Evolutionary conservation across 139 green algal species (phyloP).

Genomic region (Closterium sp.): DNA sequence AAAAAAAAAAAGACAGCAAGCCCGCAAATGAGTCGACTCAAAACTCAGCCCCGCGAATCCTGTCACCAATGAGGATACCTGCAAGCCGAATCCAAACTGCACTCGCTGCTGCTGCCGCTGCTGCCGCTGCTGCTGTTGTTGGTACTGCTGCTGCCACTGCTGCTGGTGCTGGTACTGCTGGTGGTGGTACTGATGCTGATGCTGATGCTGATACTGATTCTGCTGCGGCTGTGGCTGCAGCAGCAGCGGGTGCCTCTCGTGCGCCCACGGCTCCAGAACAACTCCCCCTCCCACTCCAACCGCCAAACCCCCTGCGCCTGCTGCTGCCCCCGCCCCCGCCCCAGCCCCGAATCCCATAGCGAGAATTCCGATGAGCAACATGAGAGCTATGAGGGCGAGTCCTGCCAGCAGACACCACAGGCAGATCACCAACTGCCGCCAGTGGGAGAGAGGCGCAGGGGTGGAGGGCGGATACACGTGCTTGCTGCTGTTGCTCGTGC

Average conservation of each 20-base stretch:
- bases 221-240: too few relatives aligned
- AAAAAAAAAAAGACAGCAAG: neutral
- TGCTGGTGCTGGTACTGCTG: neutral
- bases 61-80: too few relatives aligned
- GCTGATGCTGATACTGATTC: too few relatives aligned
- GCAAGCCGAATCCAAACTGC: neutral
- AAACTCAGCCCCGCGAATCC: too few relatives aligned
- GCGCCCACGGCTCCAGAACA: too few relatives aligned
- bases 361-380: neutral
- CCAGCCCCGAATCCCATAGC: neutral
- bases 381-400: too few relatives aligned
- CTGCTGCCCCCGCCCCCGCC: too few relatives aligned
- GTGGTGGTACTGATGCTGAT: too few relatives aligned
- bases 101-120: neutral
- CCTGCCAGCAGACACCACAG: neutral
- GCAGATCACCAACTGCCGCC: neutral
- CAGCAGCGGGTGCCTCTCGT: too few relatives aligned
- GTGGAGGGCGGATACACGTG: neutral
- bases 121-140: neutral
- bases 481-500: neutral
- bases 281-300: too few relatives aligned
- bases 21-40: too few relatives aligned
- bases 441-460: neutral
- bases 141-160: neutral
- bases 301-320: too few relatives aligned